Conservation (phyloP, 345 rosid species). For the Lepidium aucheri region DNA sequence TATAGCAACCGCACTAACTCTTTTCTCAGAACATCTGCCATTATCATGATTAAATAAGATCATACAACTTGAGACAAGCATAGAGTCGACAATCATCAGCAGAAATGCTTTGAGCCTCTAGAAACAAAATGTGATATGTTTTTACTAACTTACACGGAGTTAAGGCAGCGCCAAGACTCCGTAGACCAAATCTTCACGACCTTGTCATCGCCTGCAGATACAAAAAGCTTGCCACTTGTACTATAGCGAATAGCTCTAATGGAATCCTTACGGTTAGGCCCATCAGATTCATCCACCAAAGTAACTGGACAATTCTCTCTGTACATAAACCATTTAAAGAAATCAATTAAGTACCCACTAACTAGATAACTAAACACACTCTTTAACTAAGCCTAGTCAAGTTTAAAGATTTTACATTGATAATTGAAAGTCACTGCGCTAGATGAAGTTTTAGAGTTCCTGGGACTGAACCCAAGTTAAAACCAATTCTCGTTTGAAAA, state of each 20-base stretch:
- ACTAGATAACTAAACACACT: not conserved
- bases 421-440: not conserved
- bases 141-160: conserved; percentile 48
- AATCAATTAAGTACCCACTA: not conserved
- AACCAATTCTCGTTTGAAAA: not conserved
- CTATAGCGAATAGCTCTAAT: conserved; percentile 74
- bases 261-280: conserved; percentile 55
- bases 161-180: conserved; percentile 63
- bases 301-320: conserved; percentile 46
- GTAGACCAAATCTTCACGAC: conserved; percentile 86
- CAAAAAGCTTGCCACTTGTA: conserved; percentile 61
- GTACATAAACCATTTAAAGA: conserved; percentile 5
- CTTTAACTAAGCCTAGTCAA: not conserved
- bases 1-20: conserved; percentile 78
- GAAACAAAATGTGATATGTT: not conserved
- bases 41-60: not conserved
- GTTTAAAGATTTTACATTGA: not conserved
- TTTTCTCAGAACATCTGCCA: conserved; percentile 75
- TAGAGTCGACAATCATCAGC: not conserved
- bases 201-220: conserved; percentile 91
- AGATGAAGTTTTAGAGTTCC: not conserved
- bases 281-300: conserved; percentile 57
- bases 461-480: not conserved
- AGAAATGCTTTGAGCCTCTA: not conserved
- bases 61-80: not conserved